These are phyloP conservation scores for Astrothelium macrocarpum DNA, from an alignment of 495 filamentous ascomycete genomes.

Conservation along the genomic window DNA sequence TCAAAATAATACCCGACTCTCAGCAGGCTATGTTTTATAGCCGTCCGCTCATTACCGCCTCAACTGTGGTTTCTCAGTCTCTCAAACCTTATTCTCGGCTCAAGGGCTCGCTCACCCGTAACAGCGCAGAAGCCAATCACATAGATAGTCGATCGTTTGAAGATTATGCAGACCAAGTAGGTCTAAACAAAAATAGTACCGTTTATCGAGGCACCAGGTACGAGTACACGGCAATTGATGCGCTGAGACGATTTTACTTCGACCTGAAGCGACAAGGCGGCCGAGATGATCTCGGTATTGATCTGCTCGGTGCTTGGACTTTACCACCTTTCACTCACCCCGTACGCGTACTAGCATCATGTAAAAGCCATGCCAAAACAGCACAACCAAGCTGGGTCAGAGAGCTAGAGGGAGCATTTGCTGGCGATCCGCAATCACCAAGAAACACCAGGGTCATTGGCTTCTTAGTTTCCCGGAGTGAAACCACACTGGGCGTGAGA, in stretches of 20 bases:
- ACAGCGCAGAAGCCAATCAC: conserved; percentile 38
- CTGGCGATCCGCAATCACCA: conserved; percentile 60
- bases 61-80: background rate
- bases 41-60: background rate
- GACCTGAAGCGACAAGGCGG: conserved; percentile 63
- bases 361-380: conserved; percentile 54
- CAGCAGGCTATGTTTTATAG: background rate
- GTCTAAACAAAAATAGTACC: conserved; percentile 41
- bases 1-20: background rate
- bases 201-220: conserved; percentile 58
- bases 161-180: conserved; percentile 52
- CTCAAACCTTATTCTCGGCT: background rate
- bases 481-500: conserved; percentile 49
- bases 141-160: conserved; percentile 61
- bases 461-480: conserved; percentile 45
- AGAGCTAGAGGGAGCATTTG: conserved; percentile 77
- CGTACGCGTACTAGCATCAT: conserved; percentile 65
- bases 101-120: background rate
- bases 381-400: conserved; percentile 58
- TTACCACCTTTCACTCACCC: conserved; percentile 42
- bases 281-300: conserved; percentile 67
- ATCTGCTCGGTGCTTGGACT: conserved; percentile 73
- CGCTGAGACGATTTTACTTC: conserved; percentile 56
- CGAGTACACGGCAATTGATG: conserved; percentile 64
- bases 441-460: conserved; percentile 47